Evolutionary conservation across 2,329 filamentous ascomycete genomes (phyloP).

Genomic region (Ampelomyces quisqualis): DNA sequence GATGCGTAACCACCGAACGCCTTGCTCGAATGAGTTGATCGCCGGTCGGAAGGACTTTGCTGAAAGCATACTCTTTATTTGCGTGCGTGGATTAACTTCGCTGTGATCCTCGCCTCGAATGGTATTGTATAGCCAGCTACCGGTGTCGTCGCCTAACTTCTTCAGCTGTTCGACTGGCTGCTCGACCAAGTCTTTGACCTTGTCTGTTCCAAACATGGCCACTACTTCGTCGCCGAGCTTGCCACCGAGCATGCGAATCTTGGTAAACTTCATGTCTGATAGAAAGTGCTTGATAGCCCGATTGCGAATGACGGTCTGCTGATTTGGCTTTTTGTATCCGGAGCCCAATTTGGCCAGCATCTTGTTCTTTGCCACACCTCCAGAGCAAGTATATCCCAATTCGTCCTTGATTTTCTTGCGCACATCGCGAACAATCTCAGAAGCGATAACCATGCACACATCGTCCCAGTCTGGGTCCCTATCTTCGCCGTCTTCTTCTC

Average conservation of each 20-base stretch:
- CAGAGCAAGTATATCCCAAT: slow-evolving; percentile 88
- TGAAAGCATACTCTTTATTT: slow-evolving; percentile 96
- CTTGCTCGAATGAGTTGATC: slow-evolving; percentile 77
- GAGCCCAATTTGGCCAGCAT: slow-evolving; percentile 94
- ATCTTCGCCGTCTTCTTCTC: slow-evolving; percentile 70
- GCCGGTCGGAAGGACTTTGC: slow-evolving; percentile 90
- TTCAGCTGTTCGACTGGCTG: slow-evolving; percentile 74
- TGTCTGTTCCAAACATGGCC: slow-evolving; percentile 77
- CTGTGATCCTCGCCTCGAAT: slow-evolving; percentile 83
- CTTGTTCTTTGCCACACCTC: slow-evolving; percentile 86
- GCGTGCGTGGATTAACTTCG: slow-evolving; percentile 85
- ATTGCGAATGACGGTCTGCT: slow-evolving; percentile 90
- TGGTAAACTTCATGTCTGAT: slow-evolving; percentile 84
- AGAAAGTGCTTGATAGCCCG: slow-evolving; percentile 79
- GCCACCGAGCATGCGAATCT: slow-evolving; percentile 91
- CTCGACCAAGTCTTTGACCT: slow-evolving; percentile 70
- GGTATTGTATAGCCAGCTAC: slow-evolving; percentile 78
- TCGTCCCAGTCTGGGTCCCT: slow-evolving; percentile 96
- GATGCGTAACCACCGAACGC: slow-evolving; percentile 81
- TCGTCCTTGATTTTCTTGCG: slow-evolving; percentile 67
- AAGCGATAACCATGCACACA: slow-evolving; percentile 79
- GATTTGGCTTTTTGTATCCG: slow-evolving; percentile 87
- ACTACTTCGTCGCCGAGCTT: slow-evolving; percentile 88
- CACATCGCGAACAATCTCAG: slow-evolving; percentile 80
- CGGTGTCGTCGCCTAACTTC: slow-evolving; percentile 80